These are phyloP conservation scores for Crithidia brevicula DNA, from an alignment of 208 protist species.

Conservation along the genomic window DNA sequence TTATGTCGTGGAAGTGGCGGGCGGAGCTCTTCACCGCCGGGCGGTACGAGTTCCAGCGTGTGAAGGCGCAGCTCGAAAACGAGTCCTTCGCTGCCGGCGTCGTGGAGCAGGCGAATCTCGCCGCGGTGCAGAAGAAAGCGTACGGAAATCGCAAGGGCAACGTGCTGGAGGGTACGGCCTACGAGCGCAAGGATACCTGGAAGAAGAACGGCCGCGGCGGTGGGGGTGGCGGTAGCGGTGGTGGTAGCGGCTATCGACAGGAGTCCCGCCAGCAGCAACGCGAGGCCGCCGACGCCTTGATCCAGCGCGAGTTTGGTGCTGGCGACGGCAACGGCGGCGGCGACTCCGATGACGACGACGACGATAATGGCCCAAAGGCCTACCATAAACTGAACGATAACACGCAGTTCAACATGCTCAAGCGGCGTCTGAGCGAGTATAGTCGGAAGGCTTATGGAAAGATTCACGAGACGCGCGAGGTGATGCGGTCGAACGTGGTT, in stretches of 20 bases:
- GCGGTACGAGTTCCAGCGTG: constrained; percentile 94
- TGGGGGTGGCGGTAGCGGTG: constrained; percentile 15
- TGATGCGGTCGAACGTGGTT: constrained; percentile 93
- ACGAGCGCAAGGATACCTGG: constrained; percentile 72
- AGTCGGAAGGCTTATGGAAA: constrained; percentile 98
- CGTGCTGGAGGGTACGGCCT: constrained; percentile 88
- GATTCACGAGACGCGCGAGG: constrained; percentile 93
- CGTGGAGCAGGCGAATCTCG: constrained; percentile 86
- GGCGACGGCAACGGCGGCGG: constrained; percentile 25
- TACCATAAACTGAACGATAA: constrained; percentile 89
- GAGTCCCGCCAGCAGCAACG: constrained; percentile 60
- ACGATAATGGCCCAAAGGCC: constrained; percentile 59
- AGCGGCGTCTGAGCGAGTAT: constrained; percentile 97
- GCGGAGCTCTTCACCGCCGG: constrained; percentile 97
- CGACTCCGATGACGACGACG: constrained; percentile 43
- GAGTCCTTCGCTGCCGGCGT: constrained; percentile 90
- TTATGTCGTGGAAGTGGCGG: constrained; percentile 99
- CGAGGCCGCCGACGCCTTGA: constrained; percentile 69
- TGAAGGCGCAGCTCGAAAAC: constrained; percentile 96
- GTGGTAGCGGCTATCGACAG: constrained; percentile 72
- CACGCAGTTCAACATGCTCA: constrained; percentile 94
- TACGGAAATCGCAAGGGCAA: constrained; percentile 92
- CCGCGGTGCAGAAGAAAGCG: constrained; percentile 90
- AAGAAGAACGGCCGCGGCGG: constrained; percentile 39
- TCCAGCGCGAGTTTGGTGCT: constrained; percentile 41